phyloP scores from a whole-genome alignment of 78 protist genomes.

The Dictyostelium citrinum region DNA sequence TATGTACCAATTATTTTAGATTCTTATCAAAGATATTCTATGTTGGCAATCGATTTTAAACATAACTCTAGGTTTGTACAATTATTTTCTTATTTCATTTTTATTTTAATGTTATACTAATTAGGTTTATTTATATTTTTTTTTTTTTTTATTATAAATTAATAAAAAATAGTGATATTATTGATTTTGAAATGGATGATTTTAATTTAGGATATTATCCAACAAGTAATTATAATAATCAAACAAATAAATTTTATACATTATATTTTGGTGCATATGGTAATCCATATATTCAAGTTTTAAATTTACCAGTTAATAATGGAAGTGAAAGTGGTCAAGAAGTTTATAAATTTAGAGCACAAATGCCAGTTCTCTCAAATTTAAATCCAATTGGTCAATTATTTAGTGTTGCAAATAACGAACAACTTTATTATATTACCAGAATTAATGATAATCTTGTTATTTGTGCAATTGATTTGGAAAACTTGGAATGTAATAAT shows the following conservation, averaged over 20 bases:
- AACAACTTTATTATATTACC: background rate
- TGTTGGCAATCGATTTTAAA: background rate
- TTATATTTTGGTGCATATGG: background rate
- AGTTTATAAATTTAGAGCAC: background rate
- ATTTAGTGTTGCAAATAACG: background rate
- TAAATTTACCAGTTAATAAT: background rate
- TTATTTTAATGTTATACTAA: too few species aligned
- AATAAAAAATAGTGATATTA: background rate
- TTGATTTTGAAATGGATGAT: background rate
- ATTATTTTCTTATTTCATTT: background rate
- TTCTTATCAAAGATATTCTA: background rate
- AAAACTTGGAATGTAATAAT: background rate
- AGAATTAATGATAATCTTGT: background rate
- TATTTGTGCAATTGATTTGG: background rate
- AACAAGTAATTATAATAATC: background rate
- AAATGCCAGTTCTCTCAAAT: background rate
- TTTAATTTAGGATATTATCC: background rate
- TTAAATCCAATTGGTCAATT: background rate
- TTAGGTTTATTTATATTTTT: background rate
- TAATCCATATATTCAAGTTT: background rate
- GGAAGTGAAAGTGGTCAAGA: background rate
- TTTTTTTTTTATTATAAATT: too few species aligned
- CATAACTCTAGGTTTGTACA: background rate
- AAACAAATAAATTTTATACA: background rate
- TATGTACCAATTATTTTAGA: background rate